Base-by-base conservation (phyloP, 495 filamentous ascomycete species). In the Aeminium ludgeri region DNA sequence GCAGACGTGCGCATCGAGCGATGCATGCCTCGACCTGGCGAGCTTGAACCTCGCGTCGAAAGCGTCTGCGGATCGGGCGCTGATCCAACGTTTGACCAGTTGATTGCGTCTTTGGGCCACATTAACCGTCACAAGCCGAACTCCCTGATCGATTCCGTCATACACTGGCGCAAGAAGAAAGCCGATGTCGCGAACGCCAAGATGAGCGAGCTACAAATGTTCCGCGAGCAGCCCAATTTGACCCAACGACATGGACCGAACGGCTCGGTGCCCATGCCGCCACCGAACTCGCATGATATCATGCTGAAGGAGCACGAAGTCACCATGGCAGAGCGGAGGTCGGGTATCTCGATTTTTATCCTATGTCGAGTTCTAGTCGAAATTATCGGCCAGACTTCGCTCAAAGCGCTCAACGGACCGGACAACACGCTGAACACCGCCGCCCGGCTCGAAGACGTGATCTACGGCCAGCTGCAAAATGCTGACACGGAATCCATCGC, bases 131-230 rank as follows among this genome's bases (percentile, higher is more conserved):
- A 81, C 51, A 93, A 95, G 50, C 91, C 89, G 3, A 94, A 86
- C 51, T 80, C 83, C n/a, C 59, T 97, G 40, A 93, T 97, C 49
- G 87, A 96, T 59, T 83, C 83, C 8, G 80, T 96, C 46, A 96
- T 97, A 84, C 73, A 85, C 16, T 97, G 89, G 89, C 73, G 91
- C 30, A 94, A 94, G 58, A 76, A 71, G 30, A 94, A 93, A 61
- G 87, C 86, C 49, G 89, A 95, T 60, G 76, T 82, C 10, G 82
- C 85, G 20, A 46, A 51, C 30, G 5, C 27, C 16, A 40, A 42
- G 29, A 34, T 35, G 20, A 25, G 27, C 17, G 48, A 51, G 36
- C 32, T 45, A 2, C 43, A 46, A 18, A 10, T 19, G 13, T 15
- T 46, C 13, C 43, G 44, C 4, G 48, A 51, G 15, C 1, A 38